Conservation (phyloP, 306 rosid species). For the Malus sylvestris region DNA sequence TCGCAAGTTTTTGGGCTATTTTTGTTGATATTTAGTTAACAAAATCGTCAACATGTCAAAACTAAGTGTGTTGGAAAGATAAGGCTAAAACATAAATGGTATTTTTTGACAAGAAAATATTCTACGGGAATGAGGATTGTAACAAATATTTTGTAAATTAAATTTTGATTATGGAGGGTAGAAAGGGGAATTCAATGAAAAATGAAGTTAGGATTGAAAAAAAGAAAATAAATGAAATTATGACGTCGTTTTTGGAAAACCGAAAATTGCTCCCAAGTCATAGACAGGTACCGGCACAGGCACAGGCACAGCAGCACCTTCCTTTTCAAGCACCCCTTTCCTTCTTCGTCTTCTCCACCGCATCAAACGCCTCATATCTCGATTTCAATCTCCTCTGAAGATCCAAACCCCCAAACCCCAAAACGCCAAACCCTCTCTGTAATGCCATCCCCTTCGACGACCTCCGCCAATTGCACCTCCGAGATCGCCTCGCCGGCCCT, state of each 20-base stretch:
- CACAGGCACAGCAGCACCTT: slow-evolving; percentile 19
- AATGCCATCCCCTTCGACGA: slow-evolving; percentile 31
- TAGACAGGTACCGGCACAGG: neutral
- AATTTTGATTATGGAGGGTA: neutral
- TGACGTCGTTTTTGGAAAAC: neutral
- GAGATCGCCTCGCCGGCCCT: slow-evolving; percentile 19
- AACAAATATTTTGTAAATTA: no score
- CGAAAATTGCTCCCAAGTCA: neutral
- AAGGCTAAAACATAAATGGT: no score
- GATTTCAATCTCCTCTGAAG: slow-evolving; percentile 24
- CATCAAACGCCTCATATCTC: slow-evolving; percentile 8
- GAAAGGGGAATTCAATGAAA: neutral
- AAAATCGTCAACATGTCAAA: no score
- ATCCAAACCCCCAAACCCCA: slow-evolving; percentile 23
- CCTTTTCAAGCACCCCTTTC: slow-evolving; percentile 34
- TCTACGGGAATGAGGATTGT: no score
- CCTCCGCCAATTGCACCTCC: slow-evolving; percentile 27
- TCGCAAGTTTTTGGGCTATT: no score
- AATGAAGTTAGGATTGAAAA: neutral
- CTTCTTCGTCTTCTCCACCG: slow-evolving; percentile 9
- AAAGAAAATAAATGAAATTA: neutral
- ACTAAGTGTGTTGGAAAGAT: no score
- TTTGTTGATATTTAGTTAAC: no score
- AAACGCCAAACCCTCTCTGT: slow-evolving; percentile 3
- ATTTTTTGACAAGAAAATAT: no score